Conservation (phyloP, 768 basidiomycete genomes). For the Kwoniella newhampshirensis region DNA sequence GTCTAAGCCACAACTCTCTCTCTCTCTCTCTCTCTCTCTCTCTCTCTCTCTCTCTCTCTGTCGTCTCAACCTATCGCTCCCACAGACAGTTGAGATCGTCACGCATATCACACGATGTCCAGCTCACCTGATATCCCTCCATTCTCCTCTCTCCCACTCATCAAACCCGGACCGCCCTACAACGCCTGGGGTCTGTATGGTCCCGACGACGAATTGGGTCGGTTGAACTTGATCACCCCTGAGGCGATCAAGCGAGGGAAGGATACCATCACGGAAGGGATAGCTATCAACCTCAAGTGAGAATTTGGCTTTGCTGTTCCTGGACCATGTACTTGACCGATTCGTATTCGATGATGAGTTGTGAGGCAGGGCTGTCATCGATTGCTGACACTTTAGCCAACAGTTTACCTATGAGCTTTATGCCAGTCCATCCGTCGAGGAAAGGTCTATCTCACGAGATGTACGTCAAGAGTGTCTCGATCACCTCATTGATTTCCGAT, state of each 20-base stretch:
- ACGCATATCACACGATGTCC: neutral
- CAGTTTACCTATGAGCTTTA: constrained; percentile 7
- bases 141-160: constrained; percentile 6
- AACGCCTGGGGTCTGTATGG: constrained; percentile 38
- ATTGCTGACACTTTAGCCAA: neutral
- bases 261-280: constrained; percentile 25
- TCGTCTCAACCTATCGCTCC: too few species aligned
- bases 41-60: too few species aligned
- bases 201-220: constrained; percentile 26
- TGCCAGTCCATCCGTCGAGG: too few species aligned
- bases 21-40: too few species aligned
- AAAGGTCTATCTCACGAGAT: too few species aligned
- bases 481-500: too few species aligned
- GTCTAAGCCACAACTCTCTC: too few species aligned
- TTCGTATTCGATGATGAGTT: constrained; percentile 14
- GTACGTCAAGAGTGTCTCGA: too few species aligned
- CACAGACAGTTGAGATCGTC: constrained; percentile 6
- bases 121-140: constrained; percentile 2
- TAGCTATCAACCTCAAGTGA: constrained; percentile 35
- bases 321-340: too few species aligned
- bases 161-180: constrained; percentile 23
- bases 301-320: too few species aligned
- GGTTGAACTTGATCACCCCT: constrained; percentile 30
- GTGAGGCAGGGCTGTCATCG: constrained; percentile 4
- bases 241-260: constrained; percentile 24